phyloP scores from a whole-genome alignment of 441 rosid genomes.

The Gossypium trilobum region DNA sequence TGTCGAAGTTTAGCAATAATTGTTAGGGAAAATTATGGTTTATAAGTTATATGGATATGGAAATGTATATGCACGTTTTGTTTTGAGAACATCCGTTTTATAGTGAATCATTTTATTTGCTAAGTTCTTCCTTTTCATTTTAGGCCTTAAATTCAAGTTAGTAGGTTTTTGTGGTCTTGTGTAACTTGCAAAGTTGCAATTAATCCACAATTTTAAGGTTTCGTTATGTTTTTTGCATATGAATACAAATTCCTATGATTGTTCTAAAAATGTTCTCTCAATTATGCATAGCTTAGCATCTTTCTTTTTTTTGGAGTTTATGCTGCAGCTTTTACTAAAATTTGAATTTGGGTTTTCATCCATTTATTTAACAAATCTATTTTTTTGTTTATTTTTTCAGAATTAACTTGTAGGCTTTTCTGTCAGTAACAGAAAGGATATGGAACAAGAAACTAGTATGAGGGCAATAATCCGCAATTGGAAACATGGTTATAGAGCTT shows the following conservation, averaged over 20 bases:
- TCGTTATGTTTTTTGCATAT: neutral
- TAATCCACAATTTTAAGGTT: neutral
- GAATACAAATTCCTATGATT: neutral
- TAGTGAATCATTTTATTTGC: neutral
- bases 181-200: neutral
- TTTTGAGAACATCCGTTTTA: neutral
- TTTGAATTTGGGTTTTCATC: neutral
- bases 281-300: neutral
- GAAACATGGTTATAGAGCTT: conserved; percentile 22
- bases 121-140: neutral
- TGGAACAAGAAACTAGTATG: conserved; percentile 7
- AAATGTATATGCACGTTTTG: neutral
- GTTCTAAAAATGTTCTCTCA: neutral
- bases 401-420: neutral
- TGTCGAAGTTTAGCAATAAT: neutral
- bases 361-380: neutral
- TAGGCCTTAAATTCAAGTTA: neutral
- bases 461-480: conserved; percentile 15
- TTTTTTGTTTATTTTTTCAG: neutral
- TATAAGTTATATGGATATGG: neutral
- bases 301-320: neutral
- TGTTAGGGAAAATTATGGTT: neutral
- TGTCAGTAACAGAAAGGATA: conserved; percentile 2
- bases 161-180: neutral
- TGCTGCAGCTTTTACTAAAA: neutral